Conservation (phyloP, 2,329 filamentous ascomycete genomes). For the Exophiala oligosperma region DNA sequence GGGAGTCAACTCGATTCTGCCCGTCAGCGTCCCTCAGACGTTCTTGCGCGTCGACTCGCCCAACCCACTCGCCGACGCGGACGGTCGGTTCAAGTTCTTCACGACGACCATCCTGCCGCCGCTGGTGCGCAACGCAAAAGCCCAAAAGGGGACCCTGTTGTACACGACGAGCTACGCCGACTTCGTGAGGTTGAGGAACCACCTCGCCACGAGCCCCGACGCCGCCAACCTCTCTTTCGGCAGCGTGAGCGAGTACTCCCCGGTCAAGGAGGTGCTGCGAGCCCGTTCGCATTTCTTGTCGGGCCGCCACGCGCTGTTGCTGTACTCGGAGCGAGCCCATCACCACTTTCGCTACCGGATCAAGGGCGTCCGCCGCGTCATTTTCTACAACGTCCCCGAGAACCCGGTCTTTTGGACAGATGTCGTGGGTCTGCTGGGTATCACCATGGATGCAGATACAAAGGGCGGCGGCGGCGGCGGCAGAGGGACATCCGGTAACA, state of each 20-base stretch:
- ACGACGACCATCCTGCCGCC: conserved; percentile 75
- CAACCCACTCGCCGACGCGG: conserved; percentile 73
- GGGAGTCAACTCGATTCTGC: conserved; percentile 55
- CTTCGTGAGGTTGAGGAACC: conserved; percentile 90
- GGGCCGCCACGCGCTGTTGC: conserved; percentile 76
- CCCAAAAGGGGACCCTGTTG: conserved; percentile 71
- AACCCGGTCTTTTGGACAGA: conserved; percentile 62
- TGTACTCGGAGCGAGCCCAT: conserved; percentile 95
- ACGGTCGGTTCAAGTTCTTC: conserved; percentile 90
- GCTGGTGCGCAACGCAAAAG: conserved; percentile 67
- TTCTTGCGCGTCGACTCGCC: conserved; percentile 81
- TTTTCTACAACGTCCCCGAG: conserved; percentile 88
- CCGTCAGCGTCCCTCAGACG: conserved; percentile 74
- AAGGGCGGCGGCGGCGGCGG: conserved; percentile 55
- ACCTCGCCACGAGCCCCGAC: conserved; percentile 70
- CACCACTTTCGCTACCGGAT: conserved; percentile 90
- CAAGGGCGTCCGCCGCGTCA: conserved; percentile 75
- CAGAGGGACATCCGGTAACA: conserved; percentile 43
- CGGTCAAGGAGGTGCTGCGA: conserved; percentile 73
- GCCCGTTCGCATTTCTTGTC: conserved; percentile 84
- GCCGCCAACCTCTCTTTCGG: conserved; percentile 69
- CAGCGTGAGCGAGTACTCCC: conserved; percentile 84
- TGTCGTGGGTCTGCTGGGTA: conserved; percentile 42
- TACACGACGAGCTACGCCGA: conserved; percentile 94
- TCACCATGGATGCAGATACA: conserved; percentile 12